A percentile compares a stretch with the other conserved stretches of the same genome.
Conservation (phyloP, 768 basidiomycete genomes). For the Tricholoma terreum region DNA sequence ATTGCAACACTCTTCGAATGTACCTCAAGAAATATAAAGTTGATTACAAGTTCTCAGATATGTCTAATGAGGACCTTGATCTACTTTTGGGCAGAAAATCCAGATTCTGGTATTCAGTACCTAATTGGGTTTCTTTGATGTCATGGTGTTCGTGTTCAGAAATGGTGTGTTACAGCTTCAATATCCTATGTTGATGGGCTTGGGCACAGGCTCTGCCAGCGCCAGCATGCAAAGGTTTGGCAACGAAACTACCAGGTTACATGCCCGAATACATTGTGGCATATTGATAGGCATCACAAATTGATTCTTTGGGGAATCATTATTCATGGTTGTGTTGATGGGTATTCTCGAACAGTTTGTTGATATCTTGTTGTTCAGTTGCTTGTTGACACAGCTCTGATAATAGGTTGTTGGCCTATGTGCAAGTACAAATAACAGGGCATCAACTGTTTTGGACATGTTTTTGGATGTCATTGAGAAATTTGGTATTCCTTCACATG, state of each 20-base stretch:
- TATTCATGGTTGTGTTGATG: slow-evolving; percentile 25
- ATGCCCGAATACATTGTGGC: slow-evolving; percentile 29
- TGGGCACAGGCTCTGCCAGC: too few species aligned
- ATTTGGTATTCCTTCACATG: slow-evolving; percentile 27
- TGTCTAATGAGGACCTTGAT: slow-evolving; percentile 1
- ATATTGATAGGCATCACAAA: slow-evolving; percentile 35
- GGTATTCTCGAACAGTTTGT: slow-evolving; percentile 21
- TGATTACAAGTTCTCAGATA: background rate
- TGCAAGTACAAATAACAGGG: slow-evolving; percentile 26
- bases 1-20: background rate
- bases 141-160: slow-evolving; percentile 25
- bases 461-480: slow-evolving; percentile 18
- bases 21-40: background rate
- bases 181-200: too few species aligned
- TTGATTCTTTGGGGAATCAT: slow-evolving; percentile 29
- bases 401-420: slow-evolving; percentile 21
- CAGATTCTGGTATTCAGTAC: slow-evolving; percentile 26
- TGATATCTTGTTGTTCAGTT: too few species aligned
- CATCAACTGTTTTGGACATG: slow-evolving; percentile 24
- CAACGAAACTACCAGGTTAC: too few species aligned
- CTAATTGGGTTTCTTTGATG: slow-evolving; percentile 23
- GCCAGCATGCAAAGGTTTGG: too few species aligned
- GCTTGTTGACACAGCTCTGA: too few species aligned
- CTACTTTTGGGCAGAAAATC: slow-evolving; percentile 6
- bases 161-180: slow-evolving; percentile 15